phyloP scores from a whole-genome alignment of 225 moss, liverwort and hornwort species.

The Physcomitrium patens region DNA sequence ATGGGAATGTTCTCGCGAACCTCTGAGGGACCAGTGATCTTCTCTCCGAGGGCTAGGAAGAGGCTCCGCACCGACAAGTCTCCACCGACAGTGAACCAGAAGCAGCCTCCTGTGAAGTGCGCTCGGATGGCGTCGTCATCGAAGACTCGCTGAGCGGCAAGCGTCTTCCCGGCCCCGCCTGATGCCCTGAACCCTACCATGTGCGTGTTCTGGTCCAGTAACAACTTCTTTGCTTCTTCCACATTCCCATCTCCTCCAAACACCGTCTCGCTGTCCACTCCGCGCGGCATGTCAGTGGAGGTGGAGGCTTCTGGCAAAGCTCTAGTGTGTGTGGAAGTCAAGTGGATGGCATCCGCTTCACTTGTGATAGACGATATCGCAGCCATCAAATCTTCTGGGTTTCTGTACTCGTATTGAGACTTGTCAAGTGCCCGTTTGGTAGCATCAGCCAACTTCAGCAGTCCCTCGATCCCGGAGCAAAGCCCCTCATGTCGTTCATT shows the following conservation, averaged over 20 bases:
- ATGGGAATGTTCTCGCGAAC: neutral
- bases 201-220: neutral
- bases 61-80: neutral
- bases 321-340: neutral
- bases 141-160: slow-evolving; percentile 21
- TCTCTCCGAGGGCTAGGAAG: neutral
- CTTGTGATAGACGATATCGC: slow-evolving; percentile 1
- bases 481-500: slow-evolving; percentile 3
- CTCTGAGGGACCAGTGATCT: neutral
- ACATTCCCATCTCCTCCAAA: slow-evolving; percentile 32
- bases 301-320: neutral
- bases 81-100: slow-evolving; percentile 26
- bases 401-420: neutral
- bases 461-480: neutral
- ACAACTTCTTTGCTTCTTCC: slow-evolving; percentile 7
- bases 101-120: slow-evolving; percentile 26
- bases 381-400: slow-evolving; percentile 17
- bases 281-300: neutral
- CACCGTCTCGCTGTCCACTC: slow-evolving; percentile 14
- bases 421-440: slow-evolving; percentile 9
- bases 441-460: slow-evolving; percentile 16
- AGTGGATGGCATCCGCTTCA: slow-evolving; percentile 9
- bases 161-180: slow-evolving; percentile 29
- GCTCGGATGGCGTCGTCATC: slow-evolving; percentile 7
- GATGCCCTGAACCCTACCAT: slow-evolving; percentile 1